Conservation (phyloP, 208 protist genomes). For the Trypanosoma cruzi region DNA sequence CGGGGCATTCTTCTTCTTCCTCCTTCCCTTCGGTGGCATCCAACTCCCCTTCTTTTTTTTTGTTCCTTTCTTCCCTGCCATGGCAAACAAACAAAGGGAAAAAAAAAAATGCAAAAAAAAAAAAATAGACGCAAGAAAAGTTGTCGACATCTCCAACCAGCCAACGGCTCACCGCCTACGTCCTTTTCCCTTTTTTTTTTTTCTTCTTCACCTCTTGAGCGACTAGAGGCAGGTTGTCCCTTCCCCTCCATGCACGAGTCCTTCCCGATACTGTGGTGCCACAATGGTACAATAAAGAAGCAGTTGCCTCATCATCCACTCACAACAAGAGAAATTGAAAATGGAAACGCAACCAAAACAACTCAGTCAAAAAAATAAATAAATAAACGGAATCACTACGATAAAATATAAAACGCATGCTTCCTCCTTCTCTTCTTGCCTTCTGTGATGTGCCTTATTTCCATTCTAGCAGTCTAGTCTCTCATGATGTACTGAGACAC, state of each 20-base stretch:
- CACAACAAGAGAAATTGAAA: too few species aligned
- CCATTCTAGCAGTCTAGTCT: conserved; percentile 9
- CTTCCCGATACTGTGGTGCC: too few species aligned
- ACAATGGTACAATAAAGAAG: too few species aligned
- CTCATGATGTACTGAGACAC: conserved; percentile 28
- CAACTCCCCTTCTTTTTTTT: neutral
- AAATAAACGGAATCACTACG: conserved; percentile 35
- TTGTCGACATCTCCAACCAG: neutral
- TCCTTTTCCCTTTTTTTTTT: too few species aligned
- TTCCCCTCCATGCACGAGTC: too few species aligned
- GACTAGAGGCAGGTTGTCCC: too few species aligned
- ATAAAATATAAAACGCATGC: too few species aligned
- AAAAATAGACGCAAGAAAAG: conserved; percentile 17
- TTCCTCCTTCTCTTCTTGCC: too few species aligned
- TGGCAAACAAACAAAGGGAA: neutral
- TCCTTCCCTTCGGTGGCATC: conserved; percentile 29
- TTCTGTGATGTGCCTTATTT: conserved; percentile 2
- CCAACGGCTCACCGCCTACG: neutral
- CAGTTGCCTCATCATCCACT: too few species aligned
- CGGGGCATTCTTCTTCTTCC: conserved; percentile 33
- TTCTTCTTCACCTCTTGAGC: too few species aligned
- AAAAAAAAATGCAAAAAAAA: conserved; percentile 6
- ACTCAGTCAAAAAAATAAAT: conserved; percentile 35
- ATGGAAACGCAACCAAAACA: too few species aligned
- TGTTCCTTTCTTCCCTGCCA: neutral